Percentiles rank a stretch among this genome's conserved stretches.
Conservation (phyloP, 2,329 filamentous ascomycete species). For the Fusarium tjaetaba region DNA sequence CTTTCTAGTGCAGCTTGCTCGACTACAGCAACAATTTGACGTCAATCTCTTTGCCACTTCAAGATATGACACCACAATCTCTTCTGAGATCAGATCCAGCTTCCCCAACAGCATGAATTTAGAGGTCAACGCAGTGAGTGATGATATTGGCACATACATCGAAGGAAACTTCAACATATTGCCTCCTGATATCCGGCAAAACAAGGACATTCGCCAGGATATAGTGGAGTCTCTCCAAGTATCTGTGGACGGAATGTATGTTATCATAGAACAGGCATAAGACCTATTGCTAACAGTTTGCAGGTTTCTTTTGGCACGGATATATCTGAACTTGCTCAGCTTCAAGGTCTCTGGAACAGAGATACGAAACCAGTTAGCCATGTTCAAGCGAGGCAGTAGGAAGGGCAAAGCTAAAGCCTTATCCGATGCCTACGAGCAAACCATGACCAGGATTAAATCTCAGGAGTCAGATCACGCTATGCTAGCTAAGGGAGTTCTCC, state of each 20-base stretch:
- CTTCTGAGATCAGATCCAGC: background rate
- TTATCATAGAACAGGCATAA: rapidly evolving
- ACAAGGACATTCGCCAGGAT: background rate
- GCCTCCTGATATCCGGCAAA: background rate
- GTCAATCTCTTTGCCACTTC: background rate
- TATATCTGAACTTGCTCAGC: background rate
- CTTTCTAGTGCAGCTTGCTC: rapidly evolving
- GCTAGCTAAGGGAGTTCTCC: background rate
- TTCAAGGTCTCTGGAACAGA: background rate
- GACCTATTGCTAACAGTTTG: rapidly evolving
- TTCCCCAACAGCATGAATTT: rapidly evolving
- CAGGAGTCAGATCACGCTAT: background rate
- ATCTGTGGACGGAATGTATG: background rate
- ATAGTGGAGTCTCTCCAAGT: rapidly evolving
- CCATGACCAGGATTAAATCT: rapidly evolving
- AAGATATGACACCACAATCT: background rate
- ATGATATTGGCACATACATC: background rate
- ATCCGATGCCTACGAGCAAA: background rate
- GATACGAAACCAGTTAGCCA: background rate
- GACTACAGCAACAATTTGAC: background rate
- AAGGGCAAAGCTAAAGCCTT: background rate
- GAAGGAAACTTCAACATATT: background rate
- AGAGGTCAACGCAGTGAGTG: rapidly evolving
- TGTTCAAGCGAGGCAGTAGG: background rate
- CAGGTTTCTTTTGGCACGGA: background rate